phyloP scores from a whole-genome alignment of 768 basidiomycete genomes.

The Leccinellum luteum region DNA sequence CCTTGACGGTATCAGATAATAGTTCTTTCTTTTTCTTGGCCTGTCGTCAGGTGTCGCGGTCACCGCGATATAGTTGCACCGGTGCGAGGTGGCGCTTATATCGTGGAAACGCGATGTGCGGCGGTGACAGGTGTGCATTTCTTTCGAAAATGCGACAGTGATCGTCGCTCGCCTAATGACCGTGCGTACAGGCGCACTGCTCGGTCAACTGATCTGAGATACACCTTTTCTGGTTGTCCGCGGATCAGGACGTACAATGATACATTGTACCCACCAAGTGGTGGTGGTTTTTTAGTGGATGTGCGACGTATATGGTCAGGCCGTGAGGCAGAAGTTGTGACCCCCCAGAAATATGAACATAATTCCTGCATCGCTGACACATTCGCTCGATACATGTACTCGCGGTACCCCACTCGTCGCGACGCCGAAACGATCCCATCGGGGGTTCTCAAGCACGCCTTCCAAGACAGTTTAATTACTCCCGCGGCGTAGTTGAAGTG shows the following conservation, averaged over 20 bases:
- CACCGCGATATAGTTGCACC: too few relatives aligned
- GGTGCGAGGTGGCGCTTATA: conserved; percentile 7
- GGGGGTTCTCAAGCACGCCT: conserved; percentile 6
- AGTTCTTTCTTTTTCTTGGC: neutral
- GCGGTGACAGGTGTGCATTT: conserved; percentile 1
- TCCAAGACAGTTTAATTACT: conserved; percentile 20
- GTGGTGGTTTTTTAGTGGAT: conserved; percentile 4
- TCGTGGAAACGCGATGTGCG: neutral
- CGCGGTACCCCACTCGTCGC: neutral
- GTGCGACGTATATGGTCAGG: conserved; percentile 1
- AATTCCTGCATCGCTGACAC: neutral
- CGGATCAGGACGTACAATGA: conserved; percentile 21
- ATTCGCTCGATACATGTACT: neutral
- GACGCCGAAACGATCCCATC: conserved; percentile 6
- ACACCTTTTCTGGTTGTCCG: conserved; percentile 22
- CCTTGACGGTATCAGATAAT: neutral
- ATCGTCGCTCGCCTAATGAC: conserved; percentile 25
- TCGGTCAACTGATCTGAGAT: conserved; percentile 18
- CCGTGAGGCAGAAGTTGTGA: neutral
- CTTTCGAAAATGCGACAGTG: conserved; percentile 1
- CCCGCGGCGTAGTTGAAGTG: conserved; percentile 26
- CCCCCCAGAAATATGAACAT: conserved; percentile 8
- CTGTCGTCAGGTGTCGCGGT: neutral
- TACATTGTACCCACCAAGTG: neutral
- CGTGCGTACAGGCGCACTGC: conserved; percentile 7